A percentile compares a stretch with the other conserved stretches of the same genome.
These are phyloP conservation scores for Helotiales sp. DNA, from an alignment of 2,329 filamentous ascomycete genomes.

Conservation along the genomic window DNA sequence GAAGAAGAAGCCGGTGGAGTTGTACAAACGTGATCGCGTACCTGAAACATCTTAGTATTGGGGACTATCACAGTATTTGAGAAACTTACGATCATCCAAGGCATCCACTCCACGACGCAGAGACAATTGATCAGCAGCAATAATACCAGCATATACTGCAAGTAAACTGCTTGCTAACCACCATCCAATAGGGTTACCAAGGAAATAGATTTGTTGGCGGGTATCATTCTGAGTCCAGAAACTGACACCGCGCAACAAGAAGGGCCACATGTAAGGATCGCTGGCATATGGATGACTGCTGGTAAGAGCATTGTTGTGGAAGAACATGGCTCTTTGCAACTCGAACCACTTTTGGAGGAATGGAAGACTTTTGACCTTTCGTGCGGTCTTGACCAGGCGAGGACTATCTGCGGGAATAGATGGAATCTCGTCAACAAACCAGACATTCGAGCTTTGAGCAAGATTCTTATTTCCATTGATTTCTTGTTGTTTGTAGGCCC, in stretches of 20 bases:
- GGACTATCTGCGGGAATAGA: conserved; percentile 68
- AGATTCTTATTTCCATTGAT: conserved; percentile 99
- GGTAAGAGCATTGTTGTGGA: conserved; percentile 97
- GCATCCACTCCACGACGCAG: conserved; percentile 91
- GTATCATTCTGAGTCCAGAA: conserved; percentile 99
- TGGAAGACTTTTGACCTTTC: conserved; percentile 77
- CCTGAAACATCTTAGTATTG: conserved; percentile 50
- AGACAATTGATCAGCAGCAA: conserved; percentile 90
- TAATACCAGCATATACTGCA: conserved; percentile 89
- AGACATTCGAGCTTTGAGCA: conserved; percentile 85
- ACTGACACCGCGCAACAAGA: conserved; percentile 93
- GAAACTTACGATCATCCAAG: conserved; percentile 83
- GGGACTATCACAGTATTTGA: background rate
- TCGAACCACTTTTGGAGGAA: conserved; percentile 96
- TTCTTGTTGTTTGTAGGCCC: conserved; percentile 95
- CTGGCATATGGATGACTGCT: conserved; percentile 96
- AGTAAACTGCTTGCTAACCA: conserved; percentile 92
- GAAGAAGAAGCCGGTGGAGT: conserved; percentile 99
- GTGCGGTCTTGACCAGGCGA: conserved; percentile 73
- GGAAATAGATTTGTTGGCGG: conserved; percentile 95
- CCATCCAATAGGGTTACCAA: conserved; percentile 96
- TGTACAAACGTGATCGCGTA: conserved; percentile 91
- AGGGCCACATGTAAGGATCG: conserved; percentile 95
- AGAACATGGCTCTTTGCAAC: conserved; percentile 97
- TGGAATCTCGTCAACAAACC: conserved; percentile 91